Evolutionary conservation across 2,329 filamentous ascomycete genomes (phyloP), one percentile per base, ranked within the genome.

Genomic region (Pleoardoris graminearum): DNA sequence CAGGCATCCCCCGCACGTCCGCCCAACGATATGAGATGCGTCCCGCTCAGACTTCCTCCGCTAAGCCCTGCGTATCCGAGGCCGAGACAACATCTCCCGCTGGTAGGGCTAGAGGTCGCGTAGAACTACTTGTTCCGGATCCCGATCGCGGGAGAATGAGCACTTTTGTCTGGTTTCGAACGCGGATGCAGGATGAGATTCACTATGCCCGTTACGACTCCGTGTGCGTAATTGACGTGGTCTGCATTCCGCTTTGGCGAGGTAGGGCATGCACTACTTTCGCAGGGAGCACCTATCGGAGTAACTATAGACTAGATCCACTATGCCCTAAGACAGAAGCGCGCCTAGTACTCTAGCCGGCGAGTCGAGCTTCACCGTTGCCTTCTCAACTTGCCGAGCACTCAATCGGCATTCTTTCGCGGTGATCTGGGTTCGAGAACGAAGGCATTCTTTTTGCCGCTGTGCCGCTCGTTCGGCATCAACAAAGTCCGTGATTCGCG

Each of bases 41-140:
- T 37, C 22, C 21, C 44, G 44, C 22, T 47, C 44, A 47, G 32
- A 22, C 33, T 22, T n/a, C 44, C 44, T n/a, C 22, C 19, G 32
- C 44, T 47, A 47, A 47, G 44, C 44, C 33, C 37, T 27, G 44
- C n/a, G 30, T 19, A 32, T 36, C 25, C 11, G 10, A 47, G 23
- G 23, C 16, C 16, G 23, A 38, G 44, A 43, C 41, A 19, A 32
- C 25, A 25, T 45, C 7, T n/a, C 30, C 4, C 8, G 21, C 41
- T 19, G n/a, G 36, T 45, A 35, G 27, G 30, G 42, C 29, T 46
- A 27, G 7, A 25, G 7, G 19, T 25, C 43, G 43, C 30, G 44
- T 37, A 47, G 5, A 27, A 27, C 25, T 27, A 27, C 25, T 10
- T 10, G 25, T n/a, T n/a, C n/a, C n/a, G n/a, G n/a, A n/a, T n/a